Conservation (phyloP, 192 early-diverging fungal species). For the Coemansia sp. region DNA sequence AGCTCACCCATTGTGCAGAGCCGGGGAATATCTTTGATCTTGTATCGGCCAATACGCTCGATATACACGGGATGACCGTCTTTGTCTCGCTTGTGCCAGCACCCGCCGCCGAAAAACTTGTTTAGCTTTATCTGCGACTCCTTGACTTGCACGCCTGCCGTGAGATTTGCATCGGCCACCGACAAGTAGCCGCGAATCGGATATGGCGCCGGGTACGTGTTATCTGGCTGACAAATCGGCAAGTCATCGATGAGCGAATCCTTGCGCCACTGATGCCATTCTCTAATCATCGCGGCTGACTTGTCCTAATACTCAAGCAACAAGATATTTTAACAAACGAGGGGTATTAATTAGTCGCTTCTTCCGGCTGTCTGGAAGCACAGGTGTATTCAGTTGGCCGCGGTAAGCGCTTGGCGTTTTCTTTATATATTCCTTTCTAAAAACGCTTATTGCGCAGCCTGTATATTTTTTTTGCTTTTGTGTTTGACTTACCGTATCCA, state of each 20-base stretch:
- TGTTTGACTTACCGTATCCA: constrained; percentile 58
- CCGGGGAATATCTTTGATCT: constrained; percentile 62
- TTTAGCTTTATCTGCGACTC: constrained; percentile 62
- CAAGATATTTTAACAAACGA: constrained; percentile 4
- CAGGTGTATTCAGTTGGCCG: too few species aligned
- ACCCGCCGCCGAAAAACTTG: constrained; percentile 65
- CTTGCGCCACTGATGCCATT: constrained; percentile 61
- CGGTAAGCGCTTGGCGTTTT: too few species aligned
- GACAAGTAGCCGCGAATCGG: constrained; percentile 62
- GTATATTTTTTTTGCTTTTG: constrained; percentile 1
- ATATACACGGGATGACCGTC: constrained; percentile 87
- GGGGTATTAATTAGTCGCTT: background rate
- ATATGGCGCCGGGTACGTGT: constrained; percentile 60
- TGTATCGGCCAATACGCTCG: constrained; percentile 76
- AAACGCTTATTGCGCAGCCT: too few species aligned
- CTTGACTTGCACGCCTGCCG: constrained; percentile 53
- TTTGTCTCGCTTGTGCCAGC: constrained; percentile 87
- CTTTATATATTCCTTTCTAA: too few species aligned
- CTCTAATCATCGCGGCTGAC: constrained; percentile 57
- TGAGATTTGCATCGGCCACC: constrained; percentile 64
- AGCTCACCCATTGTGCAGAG: constrained; percentile 59
- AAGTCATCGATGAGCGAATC: constrained; percentile 56
- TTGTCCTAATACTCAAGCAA: constrained; percentile 46
- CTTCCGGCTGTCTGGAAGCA: too few species aligned
- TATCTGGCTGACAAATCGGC: constrained; percentile 55